phyloP scores from a whole-genome alignment of 768 basidiomycete genomes.

The Russula brevipes region DNA sequence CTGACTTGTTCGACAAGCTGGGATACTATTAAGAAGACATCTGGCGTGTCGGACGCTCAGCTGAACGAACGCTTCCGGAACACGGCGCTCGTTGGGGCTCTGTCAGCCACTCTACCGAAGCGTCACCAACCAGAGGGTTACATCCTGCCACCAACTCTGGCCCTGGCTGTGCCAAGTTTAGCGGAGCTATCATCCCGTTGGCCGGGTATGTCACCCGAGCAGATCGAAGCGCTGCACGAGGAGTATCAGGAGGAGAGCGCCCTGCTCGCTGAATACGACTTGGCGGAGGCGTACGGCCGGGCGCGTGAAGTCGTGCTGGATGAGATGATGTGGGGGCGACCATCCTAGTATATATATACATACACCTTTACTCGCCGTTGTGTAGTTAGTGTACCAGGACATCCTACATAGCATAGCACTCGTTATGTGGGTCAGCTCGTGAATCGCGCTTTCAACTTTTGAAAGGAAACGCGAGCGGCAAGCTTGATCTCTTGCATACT shows the following conservation, averaged over 20 bases:
- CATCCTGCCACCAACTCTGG: constrained; percentile 52
- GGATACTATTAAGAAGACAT: constrained; percentile 67
- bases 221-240: constrained; percentile 50
- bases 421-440: constrained; percentile 16
- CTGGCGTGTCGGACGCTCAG: constrained; percentile 70
- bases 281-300: constrained; percentile 58
- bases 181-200: constrained; percentile 65
- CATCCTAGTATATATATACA: constrained; percentile 2
- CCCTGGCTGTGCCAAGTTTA: constrained; percentile 51
- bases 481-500: constrained; percentile 54
- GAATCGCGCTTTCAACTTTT: constrained; percentile 30
- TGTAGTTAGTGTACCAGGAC: not conserved
- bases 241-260: constrained; percentile 64
- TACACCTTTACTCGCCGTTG: not conserved
- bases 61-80: constrained; percentile 62
- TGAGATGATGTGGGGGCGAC: constrained; percentile 38
- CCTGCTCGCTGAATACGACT: constrained; percentile 46
- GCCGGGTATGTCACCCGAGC: constrained; percentile 65
- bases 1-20: constrained; percentile 50
- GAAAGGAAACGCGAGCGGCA: constrained; percentile 50
- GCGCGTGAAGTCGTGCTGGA: constrained; percentile 57
- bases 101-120: constrained; percentile 45
- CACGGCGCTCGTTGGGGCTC: constrained; percentile 70
- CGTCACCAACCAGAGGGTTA: constrained; percentile 42
- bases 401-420: not conserved